These are phyloP conservation scores for Actinomortierella wolfii DNA, from an alignment of 371 early-diverging fungal genomes.

Conservation along the genomic window DNA sequence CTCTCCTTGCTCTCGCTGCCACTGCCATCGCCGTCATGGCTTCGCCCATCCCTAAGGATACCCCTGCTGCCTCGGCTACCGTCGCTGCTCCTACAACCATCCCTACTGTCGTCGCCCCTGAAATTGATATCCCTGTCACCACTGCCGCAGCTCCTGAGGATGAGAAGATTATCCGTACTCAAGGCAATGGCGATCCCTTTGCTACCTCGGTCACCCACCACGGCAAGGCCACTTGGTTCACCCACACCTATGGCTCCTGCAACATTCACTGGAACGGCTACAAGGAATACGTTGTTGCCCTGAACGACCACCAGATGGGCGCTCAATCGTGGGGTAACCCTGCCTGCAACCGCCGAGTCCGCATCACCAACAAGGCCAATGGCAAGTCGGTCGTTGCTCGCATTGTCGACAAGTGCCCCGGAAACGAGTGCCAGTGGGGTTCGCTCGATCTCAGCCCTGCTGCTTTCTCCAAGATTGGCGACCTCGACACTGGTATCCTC, in stretches of 20 bases:
- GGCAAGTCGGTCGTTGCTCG: constrained; percentile 25
- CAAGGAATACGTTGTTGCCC: constrained; percentile 23
- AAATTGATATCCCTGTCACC: neutral
- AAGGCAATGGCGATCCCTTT: constrained; percentile 5
- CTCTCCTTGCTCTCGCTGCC: constrained; percentile 13
- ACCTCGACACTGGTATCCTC: constrained; percentile 21
- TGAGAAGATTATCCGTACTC: neutral
- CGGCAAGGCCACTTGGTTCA: constrained; percentile 44
- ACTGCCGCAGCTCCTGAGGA: neutral
- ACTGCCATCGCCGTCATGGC: constrained; percentile 9
- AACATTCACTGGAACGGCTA: constrained; percentile 25
- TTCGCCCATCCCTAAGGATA: neutral
- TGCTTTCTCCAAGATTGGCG: constrained; percentile 27
- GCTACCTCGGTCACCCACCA: constrained; percentile 16
- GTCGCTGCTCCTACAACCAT: neutral
- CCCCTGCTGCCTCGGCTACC: neutral
- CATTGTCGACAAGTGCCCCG: constrained; percentile 40
- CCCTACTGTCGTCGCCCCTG: constrained; percentile 1
- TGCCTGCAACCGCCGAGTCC: constrained; percentile 16
- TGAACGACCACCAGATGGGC: constrained; percentile 39
- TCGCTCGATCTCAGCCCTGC: constrained; percentile 36
- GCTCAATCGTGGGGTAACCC: constrained; percentile 29
- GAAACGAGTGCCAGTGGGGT: constrained; percentile 28
- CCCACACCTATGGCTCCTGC: constrained; percentile 29
- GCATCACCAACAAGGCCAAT: constrained; percentile 17